Evolutionary conservation across 768 basidiomycete genomes (phyloP), one percentile per base, ranked within the genome.

Genomic region (Pleurotus tuber-regium): DNA sequence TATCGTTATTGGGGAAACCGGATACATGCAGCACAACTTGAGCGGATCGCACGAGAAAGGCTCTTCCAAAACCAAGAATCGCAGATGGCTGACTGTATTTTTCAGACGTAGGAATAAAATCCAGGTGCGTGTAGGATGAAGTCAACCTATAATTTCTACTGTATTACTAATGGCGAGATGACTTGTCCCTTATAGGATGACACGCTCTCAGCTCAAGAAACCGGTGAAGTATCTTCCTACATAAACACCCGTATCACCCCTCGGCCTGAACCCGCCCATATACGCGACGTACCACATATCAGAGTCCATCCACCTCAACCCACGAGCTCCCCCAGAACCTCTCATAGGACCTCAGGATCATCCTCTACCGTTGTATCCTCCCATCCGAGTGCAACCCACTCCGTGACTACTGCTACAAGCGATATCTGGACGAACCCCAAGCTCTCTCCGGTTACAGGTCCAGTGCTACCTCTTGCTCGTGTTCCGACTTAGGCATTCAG

Each of bases 391-490:
- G 23, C 51, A 10, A 26, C 51, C 16, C 30, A 12, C 35, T 21
- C 51, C 23, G 29, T 12, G 9, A 29, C 31, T 26, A 25, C 52
- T 11, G 29, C 35, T 4, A 43, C 43, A 21, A 52, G 52, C 36
- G 40, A 56, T 38, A 39, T 49, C 41, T 28, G 43, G 38, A 25
- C 28, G 11, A 51, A 57, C 50, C 56, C 56, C 4, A 57, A 57
- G 29, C 53, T 57, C 11, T 57, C 39, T 29, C 56, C 56, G 11
- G 56, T 57, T 18, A 50, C 49, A 35, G 56, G 52, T 16, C 54
- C 54, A 19, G 46, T 48, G 31, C 46, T 48, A 18, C 31, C 31
- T 23, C 28, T 48, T 14, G 35, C 31, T 48, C 46, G 46, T 24
- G 46, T 30, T n/a, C 31, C 30, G 16, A 31, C 29, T n/a, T n/a